Evolutionary conservation across 1,284 basidiomycete species (phyloP), one percentile per base, ranked within the genome.

Genomic region (Malassezia sympodialis): DNA sequence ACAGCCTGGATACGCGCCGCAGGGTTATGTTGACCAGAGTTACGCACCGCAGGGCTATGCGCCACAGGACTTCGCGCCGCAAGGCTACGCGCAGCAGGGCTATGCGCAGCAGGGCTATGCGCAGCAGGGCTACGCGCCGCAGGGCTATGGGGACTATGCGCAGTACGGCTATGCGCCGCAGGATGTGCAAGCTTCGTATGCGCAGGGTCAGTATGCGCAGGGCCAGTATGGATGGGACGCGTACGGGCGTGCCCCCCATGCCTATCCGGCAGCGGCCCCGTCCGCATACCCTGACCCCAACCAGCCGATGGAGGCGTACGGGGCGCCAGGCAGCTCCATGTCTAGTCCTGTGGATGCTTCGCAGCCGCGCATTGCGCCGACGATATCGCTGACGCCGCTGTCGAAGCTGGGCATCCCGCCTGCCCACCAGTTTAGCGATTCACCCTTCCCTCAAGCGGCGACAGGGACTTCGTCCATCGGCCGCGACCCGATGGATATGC

Each of bases 371-470:
- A n/a, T 49, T 10, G 47, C 35, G 11, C 26, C 21, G 15, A 27
- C 47, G 3, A 26, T 39, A 10, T 49, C 47, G 37, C 17, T 40
- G 14, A 35, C 47, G 35, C 47, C 47, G 23, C 47, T 49, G 26
- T 19, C 37, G 14, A 30, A 32, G 48, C 37, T 31, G 8, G 39
- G 30, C 28, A 26, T 49, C 19, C 47, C 30, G 31, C 32, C 45
- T 17, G 45, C 45, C 3, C 45, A 34, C 32, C 28, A 47, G 8
- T 30, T 47, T 23, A 24, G 30, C 32, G 30, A 23, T 15, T 24
- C 43, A 23, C 28, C 37, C 15, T 31, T 30, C 48, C 28, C 28
- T 34, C 11, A 27, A 27, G 24, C 41, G 21, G 17, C 24, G 11
- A 27, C 24, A 8, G 41, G 41, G 24, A 8, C 41, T 21, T 17